Evolutionary conservation across 441 rosid species (phyloP).

Genomic region (Populus hybrid): DNA sequence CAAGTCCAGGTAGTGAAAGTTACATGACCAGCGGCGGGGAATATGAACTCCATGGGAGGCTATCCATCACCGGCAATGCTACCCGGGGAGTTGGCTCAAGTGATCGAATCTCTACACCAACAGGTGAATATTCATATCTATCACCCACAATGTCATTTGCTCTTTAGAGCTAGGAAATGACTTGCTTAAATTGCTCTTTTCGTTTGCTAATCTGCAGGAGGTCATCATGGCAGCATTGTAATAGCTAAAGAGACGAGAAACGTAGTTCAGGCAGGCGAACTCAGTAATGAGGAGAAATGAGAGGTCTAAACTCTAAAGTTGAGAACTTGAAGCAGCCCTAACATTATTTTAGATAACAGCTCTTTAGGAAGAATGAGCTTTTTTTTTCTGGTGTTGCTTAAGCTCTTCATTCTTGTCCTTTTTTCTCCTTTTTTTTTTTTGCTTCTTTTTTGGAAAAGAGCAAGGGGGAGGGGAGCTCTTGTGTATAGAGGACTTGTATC

Average conservation of each 20-base stretch:
- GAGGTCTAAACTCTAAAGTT: conserved; percentile 19
- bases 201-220: conserved; percentile 29
- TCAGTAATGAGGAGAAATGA: conserved; percentile 44
- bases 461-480: conserved; percentile 5
- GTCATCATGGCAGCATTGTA: conserved; percentile 37
- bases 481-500: conserved; percentile 25
- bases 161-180: not conserved
- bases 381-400: not conserved
- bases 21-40: conserved; percentile 34
- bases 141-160: not conserved
- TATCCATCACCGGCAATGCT: conserved; percentile 21
- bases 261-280: conserved; percentile 36
- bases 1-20: conserved; percentile 34
- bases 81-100: conserved; percentile 34
- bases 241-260: conserved; percentile 42
- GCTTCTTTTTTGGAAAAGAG: not conserved
- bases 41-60: conserved; percentile 46
- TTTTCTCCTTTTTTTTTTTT: not conserved
- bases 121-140: conserved; percentile 36
- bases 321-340: not conserved
- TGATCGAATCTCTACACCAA: conserved; percentile 38
- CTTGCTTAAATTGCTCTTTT: not conserved
- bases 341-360: too few relatives aligned
- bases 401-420: conserved; percentile 8
- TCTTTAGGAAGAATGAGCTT: conserved; percentile 11